Conservation (phyloP, 2,329 filamentous ascomycete genomes). For the Coleophoma cylindrospora region DNA sequence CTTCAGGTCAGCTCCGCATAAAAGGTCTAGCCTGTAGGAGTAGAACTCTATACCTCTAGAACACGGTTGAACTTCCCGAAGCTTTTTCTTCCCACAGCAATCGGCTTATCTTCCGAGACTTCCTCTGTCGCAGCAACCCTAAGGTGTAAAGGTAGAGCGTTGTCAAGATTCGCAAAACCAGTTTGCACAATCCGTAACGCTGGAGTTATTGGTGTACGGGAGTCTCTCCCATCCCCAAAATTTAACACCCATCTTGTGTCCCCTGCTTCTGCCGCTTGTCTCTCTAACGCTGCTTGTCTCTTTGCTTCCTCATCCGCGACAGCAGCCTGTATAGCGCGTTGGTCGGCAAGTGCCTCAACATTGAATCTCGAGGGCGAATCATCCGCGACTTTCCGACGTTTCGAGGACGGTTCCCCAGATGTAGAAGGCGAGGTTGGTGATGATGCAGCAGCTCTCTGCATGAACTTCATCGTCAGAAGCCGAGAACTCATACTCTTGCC, state of each 20-base stretch:
- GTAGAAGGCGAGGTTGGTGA: constrained; percentile 40
- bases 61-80: constrained; percentile 42
- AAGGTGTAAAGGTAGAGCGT: constrained; percentile 10
- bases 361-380: constrained; percentile 31
- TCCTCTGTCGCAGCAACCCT: constrained; percentile 19
- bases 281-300: constrained; percentile 54
- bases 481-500: constrained; percentile 75
- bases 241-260: constrained; percentile 75
- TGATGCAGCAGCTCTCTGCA: constrained; percentile 78
- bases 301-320: constrained; percentile 63
- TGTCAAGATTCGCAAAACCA: constrained; percentile 48
- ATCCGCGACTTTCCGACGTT: constrained; percentile 50
- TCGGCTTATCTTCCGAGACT: constrained; percentile 24
- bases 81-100: constrained; percentile 36
- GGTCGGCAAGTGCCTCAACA: constrained; percentile 45
- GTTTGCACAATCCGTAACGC: constrained; percentile 55
- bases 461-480: constrained; percentile 94
- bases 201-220: constrained; percentile 26
- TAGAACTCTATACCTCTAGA: constrained; percentile 25
- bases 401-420: constrained; percentile 48
- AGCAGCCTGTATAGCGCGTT: constrained; percentile 56
- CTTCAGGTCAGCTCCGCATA: constrained; percentile 5
- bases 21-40: background rate
- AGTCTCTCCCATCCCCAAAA: constrained; percentile 34
- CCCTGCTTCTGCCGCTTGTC: constrained; percentile 55